Conservation (phyloP, 78 protist genomes). For the Pigoraptor vietnamica region DNA sequence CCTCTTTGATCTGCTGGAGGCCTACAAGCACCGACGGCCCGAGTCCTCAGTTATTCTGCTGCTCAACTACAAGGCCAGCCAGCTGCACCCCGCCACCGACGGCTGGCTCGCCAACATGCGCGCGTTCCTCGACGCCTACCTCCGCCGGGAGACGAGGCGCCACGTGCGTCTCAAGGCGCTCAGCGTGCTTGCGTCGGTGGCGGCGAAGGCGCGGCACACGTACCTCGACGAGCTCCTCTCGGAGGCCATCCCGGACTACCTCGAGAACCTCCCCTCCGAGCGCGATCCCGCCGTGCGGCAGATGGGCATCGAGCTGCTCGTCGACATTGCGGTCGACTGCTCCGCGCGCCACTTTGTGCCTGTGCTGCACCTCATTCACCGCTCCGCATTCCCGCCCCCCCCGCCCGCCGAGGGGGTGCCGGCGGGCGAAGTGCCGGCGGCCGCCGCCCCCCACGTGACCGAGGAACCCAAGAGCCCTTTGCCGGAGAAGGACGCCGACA, state of each 20-base stretch:
- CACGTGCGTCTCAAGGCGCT: not conserved
- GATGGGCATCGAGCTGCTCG: not conserved
- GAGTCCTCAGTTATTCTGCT: not conserved
- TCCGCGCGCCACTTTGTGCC: not conserved
- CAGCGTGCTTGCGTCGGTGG: not conserved
- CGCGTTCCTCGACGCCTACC: not conserved
- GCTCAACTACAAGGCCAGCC: not conserved
- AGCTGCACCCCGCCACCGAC: not conserved
- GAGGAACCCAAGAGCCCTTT: too few species aligned
- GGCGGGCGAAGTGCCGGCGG: not conserved
- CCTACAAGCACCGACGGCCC: not conserved
- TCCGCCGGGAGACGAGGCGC: not conserved
- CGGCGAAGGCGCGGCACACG: not conserved
- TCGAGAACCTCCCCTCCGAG: not conserved
- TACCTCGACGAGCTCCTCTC: not conserved
- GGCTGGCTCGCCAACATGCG: not conserved
- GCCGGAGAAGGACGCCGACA: not conserved
- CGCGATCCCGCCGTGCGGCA: not conserved
- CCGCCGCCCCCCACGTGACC: not conserved
- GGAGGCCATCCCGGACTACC: not conserved
- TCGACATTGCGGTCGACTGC: not conserved
- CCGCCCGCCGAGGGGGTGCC: not conserved
- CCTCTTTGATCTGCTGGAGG: not conserved
- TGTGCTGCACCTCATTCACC: not conserved
- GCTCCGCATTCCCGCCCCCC: not conserved